Evolutionary conservation across 164 flowering plant species (phyloP).

Genomic region (Tetracentron sinense): DNA sequence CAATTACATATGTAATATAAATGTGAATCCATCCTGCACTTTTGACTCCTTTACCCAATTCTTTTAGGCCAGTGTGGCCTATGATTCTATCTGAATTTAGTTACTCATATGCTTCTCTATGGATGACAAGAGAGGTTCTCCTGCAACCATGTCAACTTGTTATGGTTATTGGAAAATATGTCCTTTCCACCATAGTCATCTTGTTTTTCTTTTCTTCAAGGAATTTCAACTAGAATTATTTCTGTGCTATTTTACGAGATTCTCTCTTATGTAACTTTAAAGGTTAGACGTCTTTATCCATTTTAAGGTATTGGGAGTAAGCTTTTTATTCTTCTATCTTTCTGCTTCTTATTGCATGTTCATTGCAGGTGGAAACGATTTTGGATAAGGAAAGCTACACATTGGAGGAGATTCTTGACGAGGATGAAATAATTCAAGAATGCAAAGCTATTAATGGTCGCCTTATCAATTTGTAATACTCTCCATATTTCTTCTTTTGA

Average conservation of each 20-base stretch:
- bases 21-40: too few relatives aligned
- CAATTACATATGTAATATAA: not conserved
- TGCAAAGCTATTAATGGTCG: constrained; percentile 92
- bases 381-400: constrained; percentile 77
- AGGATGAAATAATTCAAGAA: constrained; percentile 95
- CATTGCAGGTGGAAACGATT: constrained; percentile 74
- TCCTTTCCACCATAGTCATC: not conserved
- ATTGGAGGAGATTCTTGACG: constrained; percentile 84
- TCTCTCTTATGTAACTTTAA: not conserved
- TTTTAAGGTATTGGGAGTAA: not conserved
- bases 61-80: not conserved
- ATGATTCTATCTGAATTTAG: too few relatives aligned
- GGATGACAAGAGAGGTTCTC: too few relatives aligned
- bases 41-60: not conserved
- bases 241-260: not conserved
- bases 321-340: not conserved
- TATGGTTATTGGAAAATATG: not conserved
- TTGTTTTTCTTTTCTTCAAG: not conserved
- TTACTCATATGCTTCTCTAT: too few relatives aligned
- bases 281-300: not conserved
- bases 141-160: not conserved
- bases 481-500: not conserved
- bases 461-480: constrained; percentile 77
- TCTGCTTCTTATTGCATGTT: not conserved
- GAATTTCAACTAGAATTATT: not conserved